Conservation (phyloP, 441 rosid species). For the Populus hybrid region DNA sequence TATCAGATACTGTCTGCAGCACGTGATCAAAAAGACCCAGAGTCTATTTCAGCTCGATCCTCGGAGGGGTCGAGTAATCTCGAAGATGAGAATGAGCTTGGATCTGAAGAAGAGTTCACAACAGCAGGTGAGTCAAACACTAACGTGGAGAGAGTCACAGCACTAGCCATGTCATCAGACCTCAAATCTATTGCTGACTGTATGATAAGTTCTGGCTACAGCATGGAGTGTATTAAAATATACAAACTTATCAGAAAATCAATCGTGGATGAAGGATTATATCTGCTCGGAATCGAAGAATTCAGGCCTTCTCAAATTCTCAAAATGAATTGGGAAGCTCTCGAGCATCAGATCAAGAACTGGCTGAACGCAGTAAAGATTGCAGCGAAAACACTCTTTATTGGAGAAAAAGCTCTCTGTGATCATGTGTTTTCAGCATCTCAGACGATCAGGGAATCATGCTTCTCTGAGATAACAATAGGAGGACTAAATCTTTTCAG, state of each 20-base stretch:
- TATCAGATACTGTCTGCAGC: constrained; percentile 38
- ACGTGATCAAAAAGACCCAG: constrained; percentile 30
- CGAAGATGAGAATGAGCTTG: constrained; percentile 16
- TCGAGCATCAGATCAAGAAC: constrained; percentile 45
- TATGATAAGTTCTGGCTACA: constrained; percentile 64
- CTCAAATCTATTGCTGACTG: constrained; percentile 61
- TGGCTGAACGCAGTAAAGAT: constrained; percentile 51
- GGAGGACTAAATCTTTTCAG: constrained; percentile 51
- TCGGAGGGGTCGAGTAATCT: constrained; percentile 34
- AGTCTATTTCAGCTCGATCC: constrained; percentile 48
- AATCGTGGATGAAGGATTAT: constrained; percentile 45
- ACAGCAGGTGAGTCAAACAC: constrained; percentile 32
- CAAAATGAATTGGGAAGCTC: constrained; percentile 52
- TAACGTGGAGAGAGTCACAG: constrained; percentile 38
- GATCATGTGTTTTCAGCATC: constrained; percentile 55
- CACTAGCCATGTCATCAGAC: constrained; percentile 32
- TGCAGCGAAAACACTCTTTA: constrained; percentile 45
- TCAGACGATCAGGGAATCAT: constrained; percentile 38
- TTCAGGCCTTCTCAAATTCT: constrained; percentile 36
- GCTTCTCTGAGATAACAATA: constrained; percentile 52
- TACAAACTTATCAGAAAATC: constrained; percentile 53
- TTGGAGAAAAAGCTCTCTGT: constrained; percentile 59
- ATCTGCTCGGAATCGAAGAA: constrained; percentile 46
- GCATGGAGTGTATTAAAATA: constrained; percentile 51
- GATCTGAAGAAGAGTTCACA: constrained; percentile 30